phyloP scores from a whole-genome alignment of 495 filamentous ascomycete species.

The Aspergillus ellipticus region DNA sequence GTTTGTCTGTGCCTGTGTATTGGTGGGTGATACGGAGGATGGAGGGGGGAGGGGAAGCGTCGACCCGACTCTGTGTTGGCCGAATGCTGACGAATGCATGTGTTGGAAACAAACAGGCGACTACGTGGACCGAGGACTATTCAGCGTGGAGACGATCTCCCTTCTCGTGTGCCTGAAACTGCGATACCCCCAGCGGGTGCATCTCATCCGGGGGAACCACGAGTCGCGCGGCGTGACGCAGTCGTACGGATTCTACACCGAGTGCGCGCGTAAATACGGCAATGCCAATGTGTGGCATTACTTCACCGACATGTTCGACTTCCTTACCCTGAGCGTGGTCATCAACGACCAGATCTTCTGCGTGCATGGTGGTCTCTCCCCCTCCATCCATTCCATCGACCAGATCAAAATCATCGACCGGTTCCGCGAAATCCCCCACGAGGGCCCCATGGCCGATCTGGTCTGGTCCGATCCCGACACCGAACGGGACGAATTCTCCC shows the following conservation, averaged over 20 bases:
- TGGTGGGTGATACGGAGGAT: neutral
- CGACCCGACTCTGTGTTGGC: neutral
- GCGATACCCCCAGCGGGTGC: constrained; percentile 85
- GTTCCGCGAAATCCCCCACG: constrained; percentile 96
- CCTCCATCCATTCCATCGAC: constrained; percentile 96
- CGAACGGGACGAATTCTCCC: constrained; percentile 91
- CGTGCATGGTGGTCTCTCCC: constrained; percentile 92
- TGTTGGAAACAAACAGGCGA: constrained; percentile 56
- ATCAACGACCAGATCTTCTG: constrained; percentile 99
- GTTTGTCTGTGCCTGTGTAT: neutral
- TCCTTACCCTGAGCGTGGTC: constrained; percentile 90
- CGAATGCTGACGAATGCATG: neutral
- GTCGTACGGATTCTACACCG: constrained; percentile 98
- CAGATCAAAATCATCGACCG: constrained; percentile 99
- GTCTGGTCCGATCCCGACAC: constrained; percentile 98
- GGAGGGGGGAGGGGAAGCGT: neutral
- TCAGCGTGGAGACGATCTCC: constrained; percentile 95
- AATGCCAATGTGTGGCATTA: constrained; percentile 99
- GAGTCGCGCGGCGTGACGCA: constrained; percentile 96
- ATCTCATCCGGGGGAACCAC: constrained; percentile 94
- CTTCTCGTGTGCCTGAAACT: constrained; percentile 92
- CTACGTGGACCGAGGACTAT: constrained; percentile 95
- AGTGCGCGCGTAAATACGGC: constrained; percentile 95
- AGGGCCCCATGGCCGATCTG: constrained; percentile 98
- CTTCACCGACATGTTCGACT: constrained; percentile 99